A percentile compares a stretch with the other conserved stretches of the same genome.
These are phyloP conservation scores for Boletus edulis DNA, from an alignment of 768 basidiomycete genomes.

Conservation along the genomic window DNA sequence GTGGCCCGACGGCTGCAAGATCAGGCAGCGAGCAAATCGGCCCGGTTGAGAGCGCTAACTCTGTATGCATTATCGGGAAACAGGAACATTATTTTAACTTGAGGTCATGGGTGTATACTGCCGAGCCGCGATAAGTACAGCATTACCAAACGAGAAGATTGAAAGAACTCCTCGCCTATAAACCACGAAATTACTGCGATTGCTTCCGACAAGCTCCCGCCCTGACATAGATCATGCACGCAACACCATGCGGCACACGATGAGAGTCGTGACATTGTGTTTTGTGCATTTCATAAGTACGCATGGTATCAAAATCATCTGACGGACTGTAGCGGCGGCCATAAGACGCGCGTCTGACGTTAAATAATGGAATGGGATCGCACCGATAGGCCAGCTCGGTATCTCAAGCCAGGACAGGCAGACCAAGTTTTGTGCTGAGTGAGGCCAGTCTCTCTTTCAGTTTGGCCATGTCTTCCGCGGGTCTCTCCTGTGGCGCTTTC, in stretches of 20 bases:
- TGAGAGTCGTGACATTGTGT: neutral
- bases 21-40: too few relatives aligned
- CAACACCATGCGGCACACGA: slow-evolving; percentile 3
- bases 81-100: neutral
- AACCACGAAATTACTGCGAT: neutral
- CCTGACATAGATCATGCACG: neutral
- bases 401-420: slow-evolving; percentile 21
- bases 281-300: neutral
- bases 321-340: neutral
- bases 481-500: slow-evolving; percentile 20
- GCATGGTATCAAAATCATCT: neutral
- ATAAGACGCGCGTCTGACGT: neutral
- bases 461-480: slow-evolving; percentile 40
- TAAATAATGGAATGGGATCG: neutral
- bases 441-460: slow-evolving; percentile 37
- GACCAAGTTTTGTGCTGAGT: slow-evolving; percentile 32
- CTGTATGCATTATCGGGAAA: neutral
- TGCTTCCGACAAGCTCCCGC: neutral
- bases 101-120: neutral
- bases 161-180: neutral
- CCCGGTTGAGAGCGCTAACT: too few relatives aligned
- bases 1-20: too few relatives aligned
- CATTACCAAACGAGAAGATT: neutral
- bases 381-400: neutral
- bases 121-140: neutral